phyloP scores from a whole-genome alignment of 768 basidiomycete genomes.

The Kwoniella pini region DNA sequence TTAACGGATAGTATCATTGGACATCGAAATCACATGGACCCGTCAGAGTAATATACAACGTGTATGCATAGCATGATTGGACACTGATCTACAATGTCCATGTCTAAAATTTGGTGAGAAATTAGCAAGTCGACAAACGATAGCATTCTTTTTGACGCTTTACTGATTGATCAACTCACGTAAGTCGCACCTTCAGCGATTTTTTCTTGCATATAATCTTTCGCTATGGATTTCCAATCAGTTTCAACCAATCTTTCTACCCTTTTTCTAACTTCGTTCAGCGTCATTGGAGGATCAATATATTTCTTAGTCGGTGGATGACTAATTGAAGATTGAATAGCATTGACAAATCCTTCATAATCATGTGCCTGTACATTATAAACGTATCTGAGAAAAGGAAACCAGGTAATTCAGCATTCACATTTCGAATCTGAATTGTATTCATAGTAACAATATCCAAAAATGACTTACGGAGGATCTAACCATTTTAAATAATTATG shows the following conservation, averaged over 20 bases:
- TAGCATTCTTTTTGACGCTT: too few species aligned
- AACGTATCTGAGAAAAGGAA: too few species aligned
- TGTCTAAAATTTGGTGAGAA: not conserved
- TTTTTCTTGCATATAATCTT: constrained; percentile 3
- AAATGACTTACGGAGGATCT: constrained; percentile 2
- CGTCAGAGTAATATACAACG: not conserved
- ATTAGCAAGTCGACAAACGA: not conserved
- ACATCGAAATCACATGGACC: not conserved
- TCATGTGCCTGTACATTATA: not conserved
- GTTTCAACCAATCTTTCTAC: constrained; percentile 5
- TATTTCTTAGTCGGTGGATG: not conserved
- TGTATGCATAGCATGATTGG: not conserved
- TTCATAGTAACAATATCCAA: too few species aligned
- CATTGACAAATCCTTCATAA: not conserved
- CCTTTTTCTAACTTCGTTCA: not conserved
- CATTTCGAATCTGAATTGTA: too few species aligned
- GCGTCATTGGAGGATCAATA: constrained; percentile 1
- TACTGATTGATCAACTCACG: not conserved
- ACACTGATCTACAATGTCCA: not conserved
- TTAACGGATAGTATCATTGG: too few species aligned
- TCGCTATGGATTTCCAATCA: not conserved
- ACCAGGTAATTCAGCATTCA: too few species aligned
- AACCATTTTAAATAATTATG: constrained; percentile 6
- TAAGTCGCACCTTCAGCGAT: not conserved
- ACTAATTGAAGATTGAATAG: not conserved